phyloP scores from a whole-genome alignment of 2,329 filamentous ascomycete genomes.

The Shiraia sp. region DNA sequence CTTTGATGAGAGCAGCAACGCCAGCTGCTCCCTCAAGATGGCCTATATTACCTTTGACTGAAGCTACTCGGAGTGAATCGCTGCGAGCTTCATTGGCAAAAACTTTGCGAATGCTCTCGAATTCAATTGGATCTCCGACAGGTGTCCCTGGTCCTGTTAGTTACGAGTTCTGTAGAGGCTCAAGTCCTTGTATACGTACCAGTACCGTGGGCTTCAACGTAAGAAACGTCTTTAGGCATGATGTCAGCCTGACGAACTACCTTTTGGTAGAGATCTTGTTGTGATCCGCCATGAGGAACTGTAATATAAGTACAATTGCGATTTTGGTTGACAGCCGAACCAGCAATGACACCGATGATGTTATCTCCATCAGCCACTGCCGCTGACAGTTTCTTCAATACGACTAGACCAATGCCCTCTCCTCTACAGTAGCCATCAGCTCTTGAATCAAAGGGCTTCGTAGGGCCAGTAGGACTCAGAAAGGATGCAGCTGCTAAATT shows the following conservation, averaged over 20 bases:
- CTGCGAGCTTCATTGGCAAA: conserved; percentile 8
- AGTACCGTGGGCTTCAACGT: conserved; percentile 35
- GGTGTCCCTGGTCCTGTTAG: conserved; percentile 6
- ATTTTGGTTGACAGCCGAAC: conserved; percentile 48
- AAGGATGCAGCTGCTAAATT: conserved; percentile 46
- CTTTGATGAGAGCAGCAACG: conserved; percentile 33
- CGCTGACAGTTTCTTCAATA: conserved; percentile 37
- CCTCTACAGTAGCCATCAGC: conserved; percentile 41
- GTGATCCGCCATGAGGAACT: conserved; percentile 12
- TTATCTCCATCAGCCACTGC: conserved; percentile 43
- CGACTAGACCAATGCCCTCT: conserved; percentile 28
- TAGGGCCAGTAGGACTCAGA: conserved; percentile 46
- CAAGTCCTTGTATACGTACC: conserved; percentile 27
- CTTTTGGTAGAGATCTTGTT: conserved; percentile 14
- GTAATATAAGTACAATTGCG: conserved; percentile 24
- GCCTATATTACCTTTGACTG: conserved; percentile 37
- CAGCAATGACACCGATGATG: conserved; percentile 31
- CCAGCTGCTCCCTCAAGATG: conserved; percentile 39
- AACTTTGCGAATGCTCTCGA: not conserved
- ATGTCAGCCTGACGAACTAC: conserved; percentile 37
- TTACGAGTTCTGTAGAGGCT: conserved; percentile 14
- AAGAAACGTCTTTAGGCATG: conserved; percentile 27
- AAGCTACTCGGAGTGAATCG: conserved; percentile 20
- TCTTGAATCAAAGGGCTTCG: not conserved
- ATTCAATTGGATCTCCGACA: not conserved